Conservation (phyloP, 441 rosid species). For the Melastoma candidum region DNA sequence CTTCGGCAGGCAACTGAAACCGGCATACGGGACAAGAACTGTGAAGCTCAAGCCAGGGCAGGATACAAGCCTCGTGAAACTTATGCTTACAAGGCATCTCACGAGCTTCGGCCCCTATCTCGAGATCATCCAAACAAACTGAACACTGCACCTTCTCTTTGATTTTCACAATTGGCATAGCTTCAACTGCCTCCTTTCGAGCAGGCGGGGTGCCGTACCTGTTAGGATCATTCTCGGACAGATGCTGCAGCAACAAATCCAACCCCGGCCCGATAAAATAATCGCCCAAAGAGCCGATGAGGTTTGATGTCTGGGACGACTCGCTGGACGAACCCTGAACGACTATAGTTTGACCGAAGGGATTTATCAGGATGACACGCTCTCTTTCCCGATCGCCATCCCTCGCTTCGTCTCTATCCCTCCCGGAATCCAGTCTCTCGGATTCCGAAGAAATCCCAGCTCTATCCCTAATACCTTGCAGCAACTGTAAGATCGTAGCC, state of each 20-base stretch:
- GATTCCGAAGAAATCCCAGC: constrained; percentile 21
- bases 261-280: constrained; percentile 57
- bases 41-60: constrained; percentile 69
- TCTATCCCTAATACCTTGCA: constrained; percentile 56
- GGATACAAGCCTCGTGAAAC: constrained; percentile 48
- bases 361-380: constrained; percentile 55
- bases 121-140: constrained; percentile 58
- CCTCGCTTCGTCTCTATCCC: constrained; percentile 26
- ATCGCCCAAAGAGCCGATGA: constrained; percentile 48
- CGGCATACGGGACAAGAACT: constrained; percentile 68
- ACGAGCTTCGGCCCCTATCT: constrained; percentile 35
- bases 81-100: constrained; percentile 67
- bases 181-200: constrained; percentile 40
- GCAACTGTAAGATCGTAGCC: constrained; percentile 51
- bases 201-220: constrained; percentile 56
- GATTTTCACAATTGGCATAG: constrained; percentile 29
- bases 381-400: constrained; percentile 37
- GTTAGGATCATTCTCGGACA: constrained; percentile 42
- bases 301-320: constrained; percentile 27
- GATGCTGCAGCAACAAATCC: constrained; percentile 44
- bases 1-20: constrained; percentile 38
- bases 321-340: constrained; percentile 40
- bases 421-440: constrained; percentile 19
- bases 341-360: constrained; percentile 51
- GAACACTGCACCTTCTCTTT: constrained; percentile 39